A percentile compares a stretch with the other conserved stretches of the same genome.
Conservation (phyloP, 257 asterid species). For the Salvia miltiorrhiza region DNA sequence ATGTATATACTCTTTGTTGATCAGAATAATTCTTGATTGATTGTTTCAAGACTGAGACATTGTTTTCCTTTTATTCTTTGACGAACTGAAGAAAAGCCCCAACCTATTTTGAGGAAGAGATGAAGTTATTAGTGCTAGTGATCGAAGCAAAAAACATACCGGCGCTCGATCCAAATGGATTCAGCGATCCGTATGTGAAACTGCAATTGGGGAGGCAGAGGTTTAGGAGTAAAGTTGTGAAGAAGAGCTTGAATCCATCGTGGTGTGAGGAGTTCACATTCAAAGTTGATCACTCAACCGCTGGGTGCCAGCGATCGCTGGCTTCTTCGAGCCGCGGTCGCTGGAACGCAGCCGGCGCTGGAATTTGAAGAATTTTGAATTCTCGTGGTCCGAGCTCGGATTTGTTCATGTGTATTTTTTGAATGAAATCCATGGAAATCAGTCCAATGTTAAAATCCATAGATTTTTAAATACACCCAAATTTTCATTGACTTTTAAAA, state of each 20-base stretch:
- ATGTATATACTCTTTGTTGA: background rate
- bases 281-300: conserved; percentile 75
- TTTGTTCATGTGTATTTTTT: too few relatives aligned
- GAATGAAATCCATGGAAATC: too few relatives aligned
- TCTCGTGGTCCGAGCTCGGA: too few relatives aligned
- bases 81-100: background rate
- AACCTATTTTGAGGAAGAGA: conserved; percentile 7
- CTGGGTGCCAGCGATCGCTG: too few relatives aligned
- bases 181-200: conserved; percentile 92
- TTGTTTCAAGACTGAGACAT: conserved; percentile 16
- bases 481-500: too few relatives aligned
- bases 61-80: background rate
- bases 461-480: too few relatives aligned
- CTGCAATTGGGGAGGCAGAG: conserved; percentile 82
- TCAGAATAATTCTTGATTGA: conserved; percentile 11
- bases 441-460: too few relatives aligned
- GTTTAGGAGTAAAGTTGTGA: conserved; percentile 72
- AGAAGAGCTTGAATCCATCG: conserved; percentile 82
- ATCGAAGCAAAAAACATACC: conserved; percentile 82
- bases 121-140: conserved; percentile 93
- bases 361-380: too few relatives aligned
- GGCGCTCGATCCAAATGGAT: conserved; percentile 83
- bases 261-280: conserved; percentile 95
- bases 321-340: too few relatives aligned
- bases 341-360: too few relatives aligned